A percentile compares a stretch with the other conserved stretches of the same genome.
Conservation (phyloP, 148 eudicot species). For the Rhododendron mucronatum region DNA sequence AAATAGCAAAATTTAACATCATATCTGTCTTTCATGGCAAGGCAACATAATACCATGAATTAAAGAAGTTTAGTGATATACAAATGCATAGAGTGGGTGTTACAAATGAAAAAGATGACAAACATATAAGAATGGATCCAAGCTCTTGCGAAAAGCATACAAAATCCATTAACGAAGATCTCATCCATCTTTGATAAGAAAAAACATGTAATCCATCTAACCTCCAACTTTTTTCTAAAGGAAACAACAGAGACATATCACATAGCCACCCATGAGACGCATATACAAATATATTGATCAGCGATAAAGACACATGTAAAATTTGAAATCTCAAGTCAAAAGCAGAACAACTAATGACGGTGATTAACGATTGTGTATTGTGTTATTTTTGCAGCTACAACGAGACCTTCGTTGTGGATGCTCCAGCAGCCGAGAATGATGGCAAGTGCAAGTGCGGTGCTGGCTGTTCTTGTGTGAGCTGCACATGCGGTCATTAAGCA, state of each 20-base stretch:
- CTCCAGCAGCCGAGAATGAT: constrained; percentile 43
- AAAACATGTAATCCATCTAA: background rate
- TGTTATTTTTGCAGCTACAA: constrained; percentile 28
- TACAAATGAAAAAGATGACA: background rate
- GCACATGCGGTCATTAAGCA: constrained; percentile 50
- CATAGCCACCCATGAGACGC: background rate
- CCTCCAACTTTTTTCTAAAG: background rate
- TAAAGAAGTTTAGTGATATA: background rate
- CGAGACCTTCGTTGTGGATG: constrained; percentile 29
- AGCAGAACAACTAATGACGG: background rate
- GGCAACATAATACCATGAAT: background rate
- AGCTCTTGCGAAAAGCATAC: background rate
- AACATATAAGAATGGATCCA: background rate
- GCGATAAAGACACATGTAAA: background rate
- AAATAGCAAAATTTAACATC: background rate
- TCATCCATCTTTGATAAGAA: background rate
- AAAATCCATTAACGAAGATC: background rate
- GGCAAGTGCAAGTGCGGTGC: constrained; percentile 71
- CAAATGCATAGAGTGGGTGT: background rate
- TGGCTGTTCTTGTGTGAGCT: constrained; percentile 47
- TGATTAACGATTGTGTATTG: background rate
- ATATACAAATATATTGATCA: background rate
- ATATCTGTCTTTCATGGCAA: background rate
- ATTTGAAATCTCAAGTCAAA: background rate
- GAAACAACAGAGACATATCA: background rate